Evolutionary conservation across 2,329 filamentous ascomycete genomes (phyloP).

Genomic region (Alternaria brassicicola): DNA sequence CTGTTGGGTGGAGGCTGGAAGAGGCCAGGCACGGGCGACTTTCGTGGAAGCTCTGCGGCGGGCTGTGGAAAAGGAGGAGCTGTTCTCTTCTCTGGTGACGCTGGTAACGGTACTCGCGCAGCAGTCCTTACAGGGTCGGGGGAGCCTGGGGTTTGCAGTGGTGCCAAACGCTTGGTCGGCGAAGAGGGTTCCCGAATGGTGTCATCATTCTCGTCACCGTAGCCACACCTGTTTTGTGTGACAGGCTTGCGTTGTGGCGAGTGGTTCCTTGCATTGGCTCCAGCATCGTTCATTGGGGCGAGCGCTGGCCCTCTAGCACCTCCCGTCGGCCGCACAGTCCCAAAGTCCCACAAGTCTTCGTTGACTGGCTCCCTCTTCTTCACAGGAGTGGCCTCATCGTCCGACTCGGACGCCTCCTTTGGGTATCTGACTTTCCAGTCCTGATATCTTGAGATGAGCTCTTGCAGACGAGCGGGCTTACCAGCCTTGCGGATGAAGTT

Average conservation of each 20-base stretch:
- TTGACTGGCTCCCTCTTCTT: slow-evolving; percentile 59
- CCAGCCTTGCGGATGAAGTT: slow-evolving; percentile 90
- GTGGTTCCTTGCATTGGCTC: slow-evolving; percentile 71
- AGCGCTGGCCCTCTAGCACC: slow-evolving; percentile 61
- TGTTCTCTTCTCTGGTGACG: slow-evolving; percentile 52
- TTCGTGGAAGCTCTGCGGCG: slow-evolving; percentile 35
- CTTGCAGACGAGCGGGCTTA: slow-evolving; percentile 94
- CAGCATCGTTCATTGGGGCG: slow-evolving; percentile 78
- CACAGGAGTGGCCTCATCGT: slow-evolving; percentile 45
- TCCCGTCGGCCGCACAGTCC: slow-evolving; percentile 80
- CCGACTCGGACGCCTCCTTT: slow-evolving; percentile 63
- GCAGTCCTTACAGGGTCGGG: slow-evolving; percentile 51
- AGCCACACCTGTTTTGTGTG: slow-evolving; percentile 26
- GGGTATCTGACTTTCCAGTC: slow-evolving; percentile 86
- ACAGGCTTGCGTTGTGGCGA: slow-evolving; percentile 46
- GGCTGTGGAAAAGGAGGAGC: slow-evolving; percentile 41
- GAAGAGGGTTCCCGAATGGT: slow-evolving; percentile 50
- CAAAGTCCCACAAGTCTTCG: slow-evolving; percentile 98
- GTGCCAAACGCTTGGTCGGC: slow-evolving; percentile 50
- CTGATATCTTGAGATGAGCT: slow-evolving; percentile 89
- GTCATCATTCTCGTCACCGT: slow-evolving; percentile 48
- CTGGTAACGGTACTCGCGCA: slow-evolving; percentile 53
- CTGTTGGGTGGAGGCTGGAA: slow-evolving; percentile 42
- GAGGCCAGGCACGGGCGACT: slow-evolving; percentile 40
- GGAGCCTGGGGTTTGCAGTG: slow-evolving; percentile 43